Evolutionary conservation across 106 monocot genomes (phyloP).

Genomic region (Amphibolis antarctica): DNA sequence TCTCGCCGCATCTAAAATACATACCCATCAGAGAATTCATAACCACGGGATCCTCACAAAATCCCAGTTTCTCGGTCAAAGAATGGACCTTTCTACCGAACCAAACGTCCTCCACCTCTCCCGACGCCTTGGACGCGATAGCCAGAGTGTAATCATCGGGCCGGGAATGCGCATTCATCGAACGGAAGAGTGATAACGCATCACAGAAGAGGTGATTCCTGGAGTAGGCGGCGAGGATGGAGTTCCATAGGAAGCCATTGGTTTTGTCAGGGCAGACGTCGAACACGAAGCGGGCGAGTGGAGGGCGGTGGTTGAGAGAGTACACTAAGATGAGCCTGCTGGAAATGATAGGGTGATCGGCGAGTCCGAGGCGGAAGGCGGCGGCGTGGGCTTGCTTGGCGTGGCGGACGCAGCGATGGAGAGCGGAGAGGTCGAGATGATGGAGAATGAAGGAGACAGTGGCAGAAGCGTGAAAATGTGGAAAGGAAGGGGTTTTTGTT

Average conservation of each 20-base stretch:
- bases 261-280: constrained; percentile 6
- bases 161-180: constrained; percentile 5
- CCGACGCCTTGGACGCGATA: constrained; percentile 34
- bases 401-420: not conserved
- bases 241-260: constrained; percentile 26
- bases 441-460: not conserved
- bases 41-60: constrained; percentile 31
- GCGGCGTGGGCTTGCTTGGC: no score
- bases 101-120: constrained; percentile 6
- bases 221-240: constrained; percentile 44
- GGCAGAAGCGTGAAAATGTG: not conserved
- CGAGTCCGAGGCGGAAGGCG: not conserved
- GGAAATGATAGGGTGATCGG: not conserved
- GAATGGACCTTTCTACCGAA: constrained; percentile 30
- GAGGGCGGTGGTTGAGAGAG: constrained; percentile 21
- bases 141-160: constrained; percentile 60
- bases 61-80: constrained; percentile 26
- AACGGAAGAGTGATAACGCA: constrained; percentile 19
- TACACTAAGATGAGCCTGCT: constrained; percentile 32
- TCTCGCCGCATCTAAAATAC: constrained; percentile 14
- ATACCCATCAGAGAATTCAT: constrained; percentile 39
- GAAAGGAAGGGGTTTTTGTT: not conserved
- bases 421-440: not conserved
- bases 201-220: constrained; percentile 14
- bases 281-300: constrained; percentile 24